Percentiles rank a stretch among this genome's conserved stretches.
phyloP scores from a whole-genome alignment of 164 flowering plant genomes.

The Taxillus chinensis region DNA sequence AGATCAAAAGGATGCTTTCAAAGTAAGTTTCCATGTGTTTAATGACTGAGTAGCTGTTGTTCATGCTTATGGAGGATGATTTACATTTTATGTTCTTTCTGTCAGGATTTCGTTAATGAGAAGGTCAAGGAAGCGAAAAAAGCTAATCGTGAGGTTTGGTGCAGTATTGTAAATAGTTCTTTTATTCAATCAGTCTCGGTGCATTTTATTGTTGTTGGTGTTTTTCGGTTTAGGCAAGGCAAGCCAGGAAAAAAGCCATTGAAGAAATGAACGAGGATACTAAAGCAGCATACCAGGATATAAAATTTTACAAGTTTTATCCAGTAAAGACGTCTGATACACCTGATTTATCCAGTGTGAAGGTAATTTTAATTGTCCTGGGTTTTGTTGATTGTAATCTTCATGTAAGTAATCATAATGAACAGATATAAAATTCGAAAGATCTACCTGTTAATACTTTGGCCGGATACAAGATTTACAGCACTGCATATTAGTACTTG shows the following conservation, averaged over 20 bases:
- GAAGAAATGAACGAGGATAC: conserved; percentile 74
- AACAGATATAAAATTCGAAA: too few relatives aligned
- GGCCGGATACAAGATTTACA: too few relatives aligned
- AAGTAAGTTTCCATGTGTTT: conserved; percentile 28
- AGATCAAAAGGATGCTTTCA: conserved; percentile 78
- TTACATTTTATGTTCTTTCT: background rate
- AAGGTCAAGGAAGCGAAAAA: conserved; percentile 79
- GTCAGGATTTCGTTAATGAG: conserved; percentile 68
- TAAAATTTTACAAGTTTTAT: conserved; percentile 88
- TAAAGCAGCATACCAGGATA: conserved; percentile 52
- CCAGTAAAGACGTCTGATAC: conserved; percentile 70
- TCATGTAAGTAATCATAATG: too few relatives aligned
- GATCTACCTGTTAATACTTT: too few relatives aligned
- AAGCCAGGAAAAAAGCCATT: conserved; percentile 59
- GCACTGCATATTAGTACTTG: too few relatives aligned
- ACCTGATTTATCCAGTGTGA: conserved; percentile 72
- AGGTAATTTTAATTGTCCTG: conserved; percentile 25
- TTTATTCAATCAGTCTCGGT: background rate
- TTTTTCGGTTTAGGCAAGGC: conserved; percentile 53
- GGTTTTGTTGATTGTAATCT: too few relatives aligned
- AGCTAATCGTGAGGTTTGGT: conserved; percentile 67
- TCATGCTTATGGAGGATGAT: background rate
- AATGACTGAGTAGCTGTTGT: background rate
- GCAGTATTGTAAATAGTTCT: background rate
- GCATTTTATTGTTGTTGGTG: background rate